These are phyloP conservation scores for Paramecium pentaurelia DNA, from an alignment of 73 alveolate species.

Conservation along the genomic window DNA sequence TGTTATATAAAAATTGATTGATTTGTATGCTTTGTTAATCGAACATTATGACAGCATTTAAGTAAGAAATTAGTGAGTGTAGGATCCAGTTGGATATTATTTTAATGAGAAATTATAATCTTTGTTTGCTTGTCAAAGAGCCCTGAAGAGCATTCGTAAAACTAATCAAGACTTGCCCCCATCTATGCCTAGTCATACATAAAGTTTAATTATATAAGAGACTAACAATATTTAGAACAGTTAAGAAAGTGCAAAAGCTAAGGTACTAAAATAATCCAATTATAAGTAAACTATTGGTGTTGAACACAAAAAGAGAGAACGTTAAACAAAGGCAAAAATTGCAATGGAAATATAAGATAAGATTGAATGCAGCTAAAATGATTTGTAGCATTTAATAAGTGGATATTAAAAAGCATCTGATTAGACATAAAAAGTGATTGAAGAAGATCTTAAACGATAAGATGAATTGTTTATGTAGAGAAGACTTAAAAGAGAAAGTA, in stretches of 20 bases:
- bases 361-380: background rate
- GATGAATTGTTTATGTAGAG: background rate
- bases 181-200: background rate
- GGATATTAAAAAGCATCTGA: background rate
- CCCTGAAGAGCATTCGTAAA: background rate
- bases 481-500: background rate
- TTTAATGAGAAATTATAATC: background rate
- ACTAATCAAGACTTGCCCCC: background rate
- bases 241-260: background rate
- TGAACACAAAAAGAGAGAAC: background rate
- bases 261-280: background rate
- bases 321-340: background rate
- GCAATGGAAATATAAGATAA: background rate
- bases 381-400: background rate
- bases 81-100: constrained; percentile 19
- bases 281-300: background rate
- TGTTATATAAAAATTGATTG: background rate
- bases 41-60: background rate
- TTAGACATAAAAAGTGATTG: background rate
- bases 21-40: background rate
- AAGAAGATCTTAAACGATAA: background rate
- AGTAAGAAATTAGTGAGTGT: background rate
- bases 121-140: constrained; percentile 12
- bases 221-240: background rate
- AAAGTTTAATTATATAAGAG: background rate